Conservation (phyloP, 495 filamentous ascomycete species). For the Aspergillus sparsus region DNA sequence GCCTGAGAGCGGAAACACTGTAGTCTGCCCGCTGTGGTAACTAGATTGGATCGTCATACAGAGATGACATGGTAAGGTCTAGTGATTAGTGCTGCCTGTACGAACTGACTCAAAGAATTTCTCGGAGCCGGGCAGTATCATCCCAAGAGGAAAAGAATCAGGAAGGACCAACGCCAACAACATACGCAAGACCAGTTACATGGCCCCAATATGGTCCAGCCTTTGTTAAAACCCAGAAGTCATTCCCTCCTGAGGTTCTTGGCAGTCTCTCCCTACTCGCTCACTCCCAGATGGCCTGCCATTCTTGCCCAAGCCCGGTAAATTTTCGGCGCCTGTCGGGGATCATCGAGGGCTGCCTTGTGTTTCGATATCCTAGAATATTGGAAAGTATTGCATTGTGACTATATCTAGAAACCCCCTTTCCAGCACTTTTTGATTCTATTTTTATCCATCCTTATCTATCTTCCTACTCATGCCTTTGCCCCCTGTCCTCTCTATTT, state of each 20-base stretch:
- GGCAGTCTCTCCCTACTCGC: neutral
- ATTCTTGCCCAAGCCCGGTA: neutral
- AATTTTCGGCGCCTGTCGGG: neutral
- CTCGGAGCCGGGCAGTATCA: too few species aligned
- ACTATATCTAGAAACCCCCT: neutral
- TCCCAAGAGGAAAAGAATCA: too few species aligned
- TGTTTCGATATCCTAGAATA: neutral
- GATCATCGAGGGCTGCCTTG: neutral
- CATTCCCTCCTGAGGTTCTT: neutral
- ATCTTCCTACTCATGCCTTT: too few species aligned
- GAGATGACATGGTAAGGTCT: too few species aligned
- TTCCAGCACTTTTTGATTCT: neutral
- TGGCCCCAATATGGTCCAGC: neutral
- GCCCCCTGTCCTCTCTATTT: too few species aligned
- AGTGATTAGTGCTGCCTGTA: too few species aligned
- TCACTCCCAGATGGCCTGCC: neutral
- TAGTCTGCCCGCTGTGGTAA: too few species aligned
- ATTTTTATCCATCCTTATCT: neutral
- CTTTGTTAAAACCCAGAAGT: neutral
- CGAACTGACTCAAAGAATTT: too few species aligned
- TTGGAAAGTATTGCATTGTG: neutral
- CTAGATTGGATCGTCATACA: too few species aligned
- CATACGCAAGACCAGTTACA: neutral
- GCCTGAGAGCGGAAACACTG: too few species aligned
- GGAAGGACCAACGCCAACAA: neutral